Percentiles rank a stretch among this genome's conserved stretches.
These are phyloP conservation scores for Stephanodiscus minutulus DNA, from an alignment of 108 stramenopile genomes.

Conservation along the genomic window DNA sequence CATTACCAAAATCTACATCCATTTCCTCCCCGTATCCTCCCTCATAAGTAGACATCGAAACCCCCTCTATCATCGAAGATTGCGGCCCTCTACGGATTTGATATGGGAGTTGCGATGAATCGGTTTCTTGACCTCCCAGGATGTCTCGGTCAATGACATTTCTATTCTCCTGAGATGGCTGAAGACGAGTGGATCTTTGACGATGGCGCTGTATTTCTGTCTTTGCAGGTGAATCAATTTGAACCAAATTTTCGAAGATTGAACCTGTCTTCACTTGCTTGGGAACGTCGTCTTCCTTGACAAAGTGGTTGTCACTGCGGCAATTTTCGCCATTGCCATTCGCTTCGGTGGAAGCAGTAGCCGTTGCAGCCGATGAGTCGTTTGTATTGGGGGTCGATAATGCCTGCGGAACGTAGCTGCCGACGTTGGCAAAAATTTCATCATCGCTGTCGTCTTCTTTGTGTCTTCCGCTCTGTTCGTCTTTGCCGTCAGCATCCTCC, in stretches of 20 bases:
- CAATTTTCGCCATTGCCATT: not conserved
- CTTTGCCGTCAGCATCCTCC: conserved; percentile 3
- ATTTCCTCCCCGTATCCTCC: conserved; percentile 68
- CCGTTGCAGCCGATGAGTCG: not conserved
- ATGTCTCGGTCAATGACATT: conserved; percentile 50
- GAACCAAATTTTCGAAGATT: conserved; percentile 46
- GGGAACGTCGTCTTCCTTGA: not conserved
- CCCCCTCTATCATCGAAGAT: conserved; percentile 37
- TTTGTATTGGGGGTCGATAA: not conserved
- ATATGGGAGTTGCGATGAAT: not conserved
- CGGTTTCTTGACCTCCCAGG: conserved; percentile 26
- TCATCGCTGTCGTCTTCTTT: conserved; percentile 55
- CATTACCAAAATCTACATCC: conserved; percentile 56
- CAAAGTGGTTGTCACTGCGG: not conserved
- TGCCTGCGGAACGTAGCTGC: conserved; percentile 50
- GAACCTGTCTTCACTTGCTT: conserved; percentile 21
- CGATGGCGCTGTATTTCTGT: conserved; percentile 8
- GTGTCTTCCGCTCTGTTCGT: not conserved
- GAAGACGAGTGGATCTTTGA: conserved; percentile 1
- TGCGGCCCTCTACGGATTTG: conserved; percentile 34
- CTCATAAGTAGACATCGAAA: conserved; percentile 41
- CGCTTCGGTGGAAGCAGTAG: not conserved
- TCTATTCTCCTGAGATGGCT: conserved; percentile 5
- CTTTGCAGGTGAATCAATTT: not conserved
- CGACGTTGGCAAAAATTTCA: conserved; percentile 76